These are phyloP conservation scores for Ottelia alismoides DNA, from an alignment of 106 monocot species.

Conservation along the genomic window DNA sequence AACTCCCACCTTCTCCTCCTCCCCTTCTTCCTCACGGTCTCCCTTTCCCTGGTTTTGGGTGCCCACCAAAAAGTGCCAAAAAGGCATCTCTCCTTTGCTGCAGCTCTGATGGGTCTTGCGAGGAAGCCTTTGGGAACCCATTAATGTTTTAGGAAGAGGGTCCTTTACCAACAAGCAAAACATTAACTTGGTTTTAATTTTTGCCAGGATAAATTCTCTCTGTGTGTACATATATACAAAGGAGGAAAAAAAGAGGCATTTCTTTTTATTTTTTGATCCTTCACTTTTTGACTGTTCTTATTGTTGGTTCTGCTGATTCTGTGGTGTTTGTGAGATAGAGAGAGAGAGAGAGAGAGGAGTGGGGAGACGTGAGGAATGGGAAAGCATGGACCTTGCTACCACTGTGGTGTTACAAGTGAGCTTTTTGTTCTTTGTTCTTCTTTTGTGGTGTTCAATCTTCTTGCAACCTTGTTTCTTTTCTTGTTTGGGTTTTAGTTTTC, in stretches of 20 bases:
- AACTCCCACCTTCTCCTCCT: slow-evolving; percentile 2
- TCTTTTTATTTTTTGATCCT: slow-evolving; percentile 1
- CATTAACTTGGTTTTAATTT: too few species aligned
- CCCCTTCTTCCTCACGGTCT: not conserved
- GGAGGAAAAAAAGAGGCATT: slow-evolving; percentile 10
- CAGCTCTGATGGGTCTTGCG: slow-evolving; percentile 13
- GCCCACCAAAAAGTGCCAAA: not conserved
- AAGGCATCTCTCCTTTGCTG: slow-evolving; percentile 5
- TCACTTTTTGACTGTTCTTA: not conserved
- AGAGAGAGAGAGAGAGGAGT: slow-evolving; percentile 10
- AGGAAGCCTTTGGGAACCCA: slow-evolving; percentile 12
- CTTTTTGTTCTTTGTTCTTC: slow-evolving; percentile 21
- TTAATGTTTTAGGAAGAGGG: slow-evolving; percentile 15
- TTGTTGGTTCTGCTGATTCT: slow-evolving; percentile 12
- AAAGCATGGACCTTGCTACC: slow-evolving; percentile 95
- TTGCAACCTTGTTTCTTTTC: not conserved
- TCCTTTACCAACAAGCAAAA: slow-evolving; percentile 4
- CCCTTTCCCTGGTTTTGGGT: not conserved
- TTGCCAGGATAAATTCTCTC: not conserved
- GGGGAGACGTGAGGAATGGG: slow-evolving; percentile 38
- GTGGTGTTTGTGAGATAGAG: slow-evolving; percentile 1
- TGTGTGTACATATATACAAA: not conserved
- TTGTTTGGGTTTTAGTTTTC: not conserved
- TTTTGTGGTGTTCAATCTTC: too few species aligned
- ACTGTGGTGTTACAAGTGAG: slow-evolving; percentile 99